Evolutionary conservation across 1,284 basidiomycete species (phyloP).

Genomic region (Rhizopogon hawkerae): DNA sequence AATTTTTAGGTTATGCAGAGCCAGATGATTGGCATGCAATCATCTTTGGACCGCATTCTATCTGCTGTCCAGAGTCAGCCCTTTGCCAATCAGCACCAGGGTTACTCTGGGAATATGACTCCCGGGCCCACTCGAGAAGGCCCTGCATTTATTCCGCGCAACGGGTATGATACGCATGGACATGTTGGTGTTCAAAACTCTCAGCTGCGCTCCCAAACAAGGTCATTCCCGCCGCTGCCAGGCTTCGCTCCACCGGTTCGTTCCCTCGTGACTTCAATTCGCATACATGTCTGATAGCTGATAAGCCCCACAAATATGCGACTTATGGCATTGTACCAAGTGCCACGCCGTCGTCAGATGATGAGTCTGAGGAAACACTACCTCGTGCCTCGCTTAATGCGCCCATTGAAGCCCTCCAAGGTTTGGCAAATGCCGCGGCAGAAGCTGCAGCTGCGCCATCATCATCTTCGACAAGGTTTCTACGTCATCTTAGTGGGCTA

Average conservation of each 20-base stretch:
- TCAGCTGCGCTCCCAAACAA: constrained; percentile 12
- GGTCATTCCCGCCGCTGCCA: constrained; percentile 70
- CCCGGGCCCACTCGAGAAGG: constrained; percentile 20
- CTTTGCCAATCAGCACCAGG: constrained; percentile 27
- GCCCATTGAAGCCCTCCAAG: constrained; percentile 88
- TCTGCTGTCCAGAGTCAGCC: constrained; percentile 48
- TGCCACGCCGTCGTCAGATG: constrained; percentile 76
- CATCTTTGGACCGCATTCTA: constrained; percentile 73
- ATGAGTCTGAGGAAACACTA: constrained; percentile 80
- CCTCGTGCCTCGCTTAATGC: constrained; percentile 77
- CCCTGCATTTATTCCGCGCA: constrained; percentile 22
- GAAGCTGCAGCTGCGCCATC: constrained; percentile 76
- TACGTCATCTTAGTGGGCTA: constrained; percentile 33
- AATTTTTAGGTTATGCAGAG: constrained; percentile 65
- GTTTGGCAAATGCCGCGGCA: constrained; percentile 86
- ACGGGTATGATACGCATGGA: constrained; percentile 27
- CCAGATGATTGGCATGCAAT: constrained; percentile 87
- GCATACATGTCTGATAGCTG: constrained; percentile 1
- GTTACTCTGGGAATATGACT: constrained; percentile 16
- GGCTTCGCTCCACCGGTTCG: constrained; percentile 83
- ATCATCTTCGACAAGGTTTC: constrained; percentile 24
- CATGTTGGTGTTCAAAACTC: constrained; percentile 6
- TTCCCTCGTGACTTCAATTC: constrained; percentile 9
- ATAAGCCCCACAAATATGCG: constrained; percentile 79
- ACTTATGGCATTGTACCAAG: constrained; percentile 83